These are phyloP conservation scores for Prinsepia uniflora DNA, from an alignment of 306 rosid species.

Conservation along the genomic window DNA sequence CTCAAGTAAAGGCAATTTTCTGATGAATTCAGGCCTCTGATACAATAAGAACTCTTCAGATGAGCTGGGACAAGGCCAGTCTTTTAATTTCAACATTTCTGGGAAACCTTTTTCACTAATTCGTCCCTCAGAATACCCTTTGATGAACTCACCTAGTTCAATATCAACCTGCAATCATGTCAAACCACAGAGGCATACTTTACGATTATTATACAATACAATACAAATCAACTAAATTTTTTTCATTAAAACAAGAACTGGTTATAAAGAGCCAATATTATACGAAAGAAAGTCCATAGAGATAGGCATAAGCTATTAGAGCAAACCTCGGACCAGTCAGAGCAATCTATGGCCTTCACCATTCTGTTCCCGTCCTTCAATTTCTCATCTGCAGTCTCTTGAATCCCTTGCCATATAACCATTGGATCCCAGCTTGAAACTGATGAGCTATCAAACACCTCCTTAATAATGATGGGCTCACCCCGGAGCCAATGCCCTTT, in stretches of 20 bases:
- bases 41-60: conserved; percentile 91
- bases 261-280: conserved; percentile 13
- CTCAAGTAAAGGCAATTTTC: conserved; percentile 91
- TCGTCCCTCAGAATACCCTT: conserved; percentile 71
- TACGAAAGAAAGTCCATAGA: background rate
- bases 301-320: conserved; percentile 6
- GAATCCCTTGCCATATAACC: conserved; percentile 77
- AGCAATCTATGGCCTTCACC: conserved; percentile 81
- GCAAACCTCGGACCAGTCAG: conserved; percentile 80
- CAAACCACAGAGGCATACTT: conserved; percentile 25
- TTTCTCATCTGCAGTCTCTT: conserved; percentile 70
- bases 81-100: conserved; percentile 74
- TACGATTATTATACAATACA: conserved; percentile 4
- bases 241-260: conserved; percentile 11
- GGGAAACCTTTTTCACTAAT: conserved; percentile 67
- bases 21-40: conserved; percentile 93
- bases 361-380: conserved; percentile 57
- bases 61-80: conserved; percentile 96
- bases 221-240: conserved; percentile 17
- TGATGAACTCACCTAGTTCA: conserved; percentile 70
- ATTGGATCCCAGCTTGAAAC: conserved; percentile 83
- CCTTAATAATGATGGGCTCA: conserved; percentile 69
- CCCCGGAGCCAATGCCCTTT: conserved; percentile 86
- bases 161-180: conserved; percentile 60
- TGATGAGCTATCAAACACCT: conserved; percentile 77